These are phyloP conservation scores for Balakata baccata DNA, from an alignment of 345 rosid genomes.

Conservation along the genomic window DNA sequence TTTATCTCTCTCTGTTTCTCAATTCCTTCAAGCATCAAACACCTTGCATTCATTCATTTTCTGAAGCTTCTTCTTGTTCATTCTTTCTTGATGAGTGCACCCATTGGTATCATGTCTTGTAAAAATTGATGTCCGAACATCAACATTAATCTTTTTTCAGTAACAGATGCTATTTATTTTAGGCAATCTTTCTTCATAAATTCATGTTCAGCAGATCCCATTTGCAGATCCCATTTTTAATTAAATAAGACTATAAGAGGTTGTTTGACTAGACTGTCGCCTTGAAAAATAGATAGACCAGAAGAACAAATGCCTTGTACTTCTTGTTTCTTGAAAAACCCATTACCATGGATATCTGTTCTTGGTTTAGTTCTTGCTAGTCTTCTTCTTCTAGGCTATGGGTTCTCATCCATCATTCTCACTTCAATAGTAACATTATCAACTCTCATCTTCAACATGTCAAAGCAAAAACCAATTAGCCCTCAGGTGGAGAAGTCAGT, in stretches of 20 bases:
- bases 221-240: conserved; percentile 5
- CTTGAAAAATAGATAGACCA: too few species aligned
- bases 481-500: conserved; percentile 11
- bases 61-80: background rate
- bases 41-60: background rate
- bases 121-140: background rate
- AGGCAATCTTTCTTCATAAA: too few species aligned
- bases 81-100: background rate
- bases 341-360: conserved; percentile 31
- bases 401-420: conserved; percentile 32
- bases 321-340: conserved; percentile 32
- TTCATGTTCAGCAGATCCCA: background rate
- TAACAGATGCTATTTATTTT: background rate
- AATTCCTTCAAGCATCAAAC: conserved; percentile 7
- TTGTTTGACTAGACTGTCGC: too few species aligned
- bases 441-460: conserved; percentile 24
- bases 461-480: conserved; percentile 18
- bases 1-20: conserved; percentile 6
- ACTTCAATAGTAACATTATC: conserved; percentile 35
- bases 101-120: too few species aligned
- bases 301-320: conserved; percentile 27
- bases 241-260: too few species aligned
- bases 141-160: too few species aligned
- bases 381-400: conserved; percentile 30
- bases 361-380: conserved; percentile 29